Evolutionary conservation across 2,329 filamentous ascomycete species (phyloP), one percentile per base, ranked within the genome.

Genomic region (Fusarium sp.): DNA sequence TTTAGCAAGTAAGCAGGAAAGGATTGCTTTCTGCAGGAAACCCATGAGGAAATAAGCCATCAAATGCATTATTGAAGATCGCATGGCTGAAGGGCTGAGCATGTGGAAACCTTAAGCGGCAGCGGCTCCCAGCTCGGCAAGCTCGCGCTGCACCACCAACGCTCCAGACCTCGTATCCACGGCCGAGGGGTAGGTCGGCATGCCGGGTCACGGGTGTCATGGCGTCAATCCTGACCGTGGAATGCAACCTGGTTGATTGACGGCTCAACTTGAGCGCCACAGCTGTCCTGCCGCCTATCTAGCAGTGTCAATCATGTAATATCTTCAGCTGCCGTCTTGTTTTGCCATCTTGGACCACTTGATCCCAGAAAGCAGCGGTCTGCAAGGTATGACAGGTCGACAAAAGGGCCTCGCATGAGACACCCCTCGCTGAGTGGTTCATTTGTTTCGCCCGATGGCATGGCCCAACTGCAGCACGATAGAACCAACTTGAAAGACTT

Each of bases 401-500:
- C 56, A 70, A 73, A 70, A 68, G 61, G 27, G 25, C 60, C 60
- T 73, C 27, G 69, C 72, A 73, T 69, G 45, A 61, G 63, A 71
- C 63, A 43, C 22, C 68, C 65, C 30, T 65, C 50, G 57, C 50
- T 63, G 40, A 72, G 62, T 66, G 60, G 71, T 60, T 63, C 43
- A 65, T 65, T 72, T 40, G 65, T 65, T 64, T 72, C 35, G 65
- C 22, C 63, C 54, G 57, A 54, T n/a, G 65, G 56, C 43, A 65
- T 68, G 62, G 25, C 17, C 57, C 50, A 66, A 35, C 37, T 59
- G 68, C 66, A 73, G 70, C 68, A 59, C 71, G 57, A 76, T 69
- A 73, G 71, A 58, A 67, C 66, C 73, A 70, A 66, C 65, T 70
- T 56, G 69, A 59, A 70, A 69, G 65, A 72, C 68, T 75, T 76